phyloP scores from a whole-genome alignment of 2,329 filamentous ascomycete species.

The Paecilomyces niveus region DNA sequence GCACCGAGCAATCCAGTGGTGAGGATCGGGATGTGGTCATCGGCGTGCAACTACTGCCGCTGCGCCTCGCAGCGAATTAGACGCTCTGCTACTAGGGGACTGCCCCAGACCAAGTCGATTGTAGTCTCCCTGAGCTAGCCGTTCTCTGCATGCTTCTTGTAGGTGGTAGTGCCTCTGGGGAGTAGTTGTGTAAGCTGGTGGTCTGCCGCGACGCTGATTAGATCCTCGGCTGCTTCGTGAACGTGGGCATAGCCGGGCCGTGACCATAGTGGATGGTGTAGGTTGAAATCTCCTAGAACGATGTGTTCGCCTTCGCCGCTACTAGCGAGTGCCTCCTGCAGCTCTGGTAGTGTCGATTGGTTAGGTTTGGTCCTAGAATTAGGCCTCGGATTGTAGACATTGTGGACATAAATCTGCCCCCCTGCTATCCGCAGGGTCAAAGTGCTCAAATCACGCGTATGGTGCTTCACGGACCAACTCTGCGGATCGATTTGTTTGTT shows the following conservation, averaged over 20 bases:
- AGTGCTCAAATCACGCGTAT: conserved; percentile 10
- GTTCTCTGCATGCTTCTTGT: neutral
- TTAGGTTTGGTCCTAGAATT: neutral
- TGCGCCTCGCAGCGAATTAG: conserved; percentile 1
- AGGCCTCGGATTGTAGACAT: conserved; percentile 12
- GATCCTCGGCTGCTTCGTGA: neutral
- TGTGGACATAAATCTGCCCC: conserved; percentile 8
- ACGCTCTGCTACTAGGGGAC: neutral
- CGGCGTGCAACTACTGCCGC: neutral
- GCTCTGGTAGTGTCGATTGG: neutral
- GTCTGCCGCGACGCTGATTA: neutral
- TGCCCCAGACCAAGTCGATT: conserved; percentile 3
- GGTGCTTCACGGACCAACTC: conserved; percentile 9
- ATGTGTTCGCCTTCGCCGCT: neutral
- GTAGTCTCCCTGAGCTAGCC: neutral
- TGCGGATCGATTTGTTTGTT: conserved; percentile 15
- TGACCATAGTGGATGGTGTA: conserved; percentile 3
- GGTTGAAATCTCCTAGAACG: conserved; percentile 6
- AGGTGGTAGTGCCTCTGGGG: conserved; percentile 1
- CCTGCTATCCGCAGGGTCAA: conserved; percentile 3
- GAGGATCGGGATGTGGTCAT: neutral
- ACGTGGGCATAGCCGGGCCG: neutral
- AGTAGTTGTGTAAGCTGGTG: conserved; percentile 1
- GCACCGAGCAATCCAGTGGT: neutral
- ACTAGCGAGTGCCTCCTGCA: neutral